Base-by-base conservation (phyloP, 2,329 filamentous ascomycete species). In the Emergomyces africanus region DNA sequence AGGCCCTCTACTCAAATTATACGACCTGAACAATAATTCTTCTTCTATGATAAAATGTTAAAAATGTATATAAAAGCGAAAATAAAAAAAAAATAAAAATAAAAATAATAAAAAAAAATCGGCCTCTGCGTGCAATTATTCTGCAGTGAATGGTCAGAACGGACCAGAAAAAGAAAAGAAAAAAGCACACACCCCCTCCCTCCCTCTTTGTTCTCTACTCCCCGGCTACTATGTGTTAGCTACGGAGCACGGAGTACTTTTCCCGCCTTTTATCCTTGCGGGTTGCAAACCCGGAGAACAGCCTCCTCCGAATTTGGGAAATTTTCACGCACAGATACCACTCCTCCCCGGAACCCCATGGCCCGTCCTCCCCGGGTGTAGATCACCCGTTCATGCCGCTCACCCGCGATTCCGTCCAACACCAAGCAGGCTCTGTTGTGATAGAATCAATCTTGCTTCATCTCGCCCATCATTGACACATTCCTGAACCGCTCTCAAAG, bases 401-500 rank as follows among this genome's bases (percentile, higher is more conserved):
- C 2, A 8, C 44, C 14, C 44, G 15, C 20, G 18, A 33, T 53
- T n/a, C 30, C 15, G 23, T 35, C 30, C 20, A 53, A 15, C 49
- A 30, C 28, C 30, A 30, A 10, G 6, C 20, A 10, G 14, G 30
- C 18, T n/a, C 6, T 5, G 49, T 9, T 28, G 25, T 14, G n/a
- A n/a, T n/a, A n/a, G n/a, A n/a, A n/a, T 25, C 10, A 28, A 10
- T n/a, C 30, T 8, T 35, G 28, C 49, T 35, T 30, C 28, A 18
- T 35, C 15, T 37, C 50, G 14, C 23, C 42, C 30, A 25, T 46
- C 12, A 61, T n/a, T n/a, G n/a, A 3, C 42, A 25, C 35, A 28
- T 58, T 55, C 5, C 23, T 49, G 15, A 61, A 20, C 60, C 58
- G 60, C 42, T 60, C 60, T 33, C 35, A 51, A 30, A 61, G 15